Percentiles rank a stretch among this genome's conserved stretches.
These are phyloP conservation scores for Acacia concinna DNA, from an alignment of 331 rosid genomes.

Conservation along the genomic window DNA sequence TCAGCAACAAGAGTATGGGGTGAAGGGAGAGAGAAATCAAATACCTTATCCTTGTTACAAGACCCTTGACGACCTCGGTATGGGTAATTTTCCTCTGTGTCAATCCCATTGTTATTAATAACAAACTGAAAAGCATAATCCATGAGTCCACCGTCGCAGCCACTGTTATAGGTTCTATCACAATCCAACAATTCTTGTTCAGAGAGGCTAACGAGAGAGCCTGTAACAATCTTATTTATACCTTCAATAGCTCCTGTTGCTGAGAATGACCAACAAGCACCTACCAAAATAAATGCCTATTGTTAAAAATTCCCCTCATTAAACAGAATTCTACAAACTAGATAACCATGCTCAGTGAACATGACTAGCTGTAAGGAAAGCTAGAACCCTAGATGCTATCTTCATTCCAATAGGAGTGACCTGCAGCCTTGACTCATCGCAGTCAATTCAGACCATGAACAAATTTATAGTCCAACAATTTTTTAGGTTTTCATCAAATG, in stretches of 20 bases:
- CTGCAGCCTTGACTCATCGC: not conserved
- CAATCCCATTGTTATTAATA: slow-evolving; percentile 74
- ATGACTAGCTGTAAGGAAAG: not conserved
- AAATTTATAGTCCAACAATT: not conserved
- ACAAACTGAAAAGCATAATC: slow-evolving; percentile 76
- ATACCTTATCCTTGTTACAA: slow-evolving; percentile 73
- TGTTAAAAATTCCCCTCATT: slow-evolving; percentile 4
- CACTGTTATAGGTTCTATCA: slow-evolving; percentile 63
- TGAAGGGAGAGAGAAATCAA: not conserved
- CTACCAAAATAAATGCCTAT: slow-evolving; percentile 39
- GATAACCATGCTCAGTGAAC: not conserved
- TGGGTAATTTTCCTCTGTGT: slow-evolving; percentile 81
- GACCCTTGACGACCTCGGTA: slow-evolving; percentile 42
- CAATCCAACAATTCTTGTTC: slow-evolving; percentile 91
- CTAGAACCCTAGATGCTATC: not conserved
- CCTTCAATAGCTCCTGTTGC: slow-evolving; percentile 97
- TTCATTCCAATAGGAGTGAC: not conserved
- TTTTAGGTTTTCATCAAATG: not conserved
- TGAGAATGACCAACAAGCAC: slow-evolving; percentile 95
- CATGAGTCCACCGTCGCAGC: slow-evolving; percentile 91
- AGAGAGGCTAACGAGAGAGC: slow-evolving; percentile 81
- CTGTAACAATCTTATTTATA: slow-evolving; percentile 81
- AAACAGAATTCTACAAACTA: not conserved
- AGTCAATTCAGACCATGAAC: not conserved
- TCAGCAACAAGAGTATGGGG: not conserved